Evolutionary conservation across 2,329 filamentous ascomycete species (phyloP), one percentile per base, ranked within the genome.

Genomic region (Fusarium sp.): DNA sequence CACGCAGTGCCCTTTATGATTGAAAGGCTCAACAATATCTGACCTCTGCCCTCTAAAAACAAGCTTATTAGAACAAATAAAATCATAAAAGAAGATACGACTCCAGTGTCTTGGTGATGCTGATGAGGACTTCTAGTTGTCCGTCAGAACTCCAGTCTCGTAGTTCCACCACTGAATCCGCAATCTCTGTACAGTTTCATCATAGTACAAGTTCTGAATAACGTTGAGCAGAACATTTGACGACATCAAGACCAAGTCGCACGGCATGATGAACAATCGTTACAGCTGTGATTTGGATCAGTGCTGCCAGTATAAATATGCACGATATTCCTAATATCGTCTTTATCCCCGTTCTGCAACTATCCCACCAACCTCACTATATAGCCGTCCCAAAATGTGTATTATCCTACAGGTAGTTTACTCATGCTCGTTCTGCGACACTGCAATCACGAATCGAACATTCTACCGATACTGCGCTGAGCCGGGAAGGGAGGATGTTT

Each of bases 321-420:
- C n/a, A 10, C 13, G 29, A 15, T 15, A 23, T 10, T 18, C n/a
- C 26, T 15, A 16, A 29, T 13, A 35, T 3, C 8, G 6, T 18
- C 8, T 13, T 35, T 35, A 7, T 18, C 16, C 29, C 2, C 26
- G 15, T 13, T 18, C 4, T 15, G 3, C 10, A 37, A n/a, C 8
- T 7, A 26, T 35, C 15, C 5, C 15, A 8, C 12, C 9, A n/a
- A 37, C 5, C 20, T 20, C 16, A 35, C 7, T 9, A 4, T n/a
- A 4, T 18, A 9, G 5, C 16, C 16, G 13, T 18, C 13, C 10
- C 8, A 31, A 5, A 18, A 59, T 59, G 56, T 59, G 56, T 6
- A 59, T 59, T 18, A 41, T 59, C 5, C 26, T 59, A 3, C 56
- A 55, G 20, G 24, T 55, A 2, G 8, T 54, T 21, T 55, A 59